These are phyloP conservation scores for Magnaporthiopsis incrustans DNA, from an alignment of 2,329 filamentous ascomycete genomes.

Conservation along the genomic window DNA sequence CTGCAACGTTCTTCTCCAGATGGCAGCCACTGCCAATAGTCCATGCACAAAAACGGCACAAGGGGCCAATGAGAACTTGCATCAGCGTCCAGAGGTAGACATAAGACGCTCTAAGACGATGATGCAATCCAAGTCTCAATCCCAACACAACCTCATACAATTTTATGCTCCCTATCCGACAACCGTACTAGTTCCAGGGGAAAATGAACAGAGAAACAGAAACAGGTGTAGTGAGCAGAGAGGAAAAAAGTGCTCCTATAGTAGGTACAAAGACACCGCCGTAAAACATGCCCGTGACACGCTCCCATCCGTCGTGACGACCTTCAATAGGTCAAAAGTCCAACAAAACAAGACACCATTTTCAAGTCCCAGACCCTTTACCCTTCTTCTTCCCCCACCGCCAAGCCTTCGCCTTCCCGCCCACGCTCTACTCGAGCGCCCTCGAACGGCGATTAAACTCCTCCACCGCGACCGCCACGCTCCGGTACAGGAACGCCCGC, in stretches of 20 bases:
- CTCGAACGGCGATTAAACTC: slow-evolving; percentile 58
- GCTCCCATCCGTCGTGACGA: background rate
- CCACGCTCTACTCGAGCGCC: slow-evolving; percentile 25
- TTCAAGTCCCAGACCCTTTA: background rate
- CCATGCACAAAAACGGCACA: too few species aligned
- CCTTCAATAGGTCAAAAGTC: background rate
- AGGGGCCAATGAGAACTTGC: too few species aligned
- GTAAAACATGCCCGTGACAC: background rate
- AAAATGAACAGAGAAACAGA: background rate
- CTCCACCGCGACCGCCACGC: slow-evolving; percentile 58
- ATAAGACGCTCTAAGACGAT: too few species aligned
- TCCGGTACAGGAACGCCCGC: slow-evolving; percentile 54
- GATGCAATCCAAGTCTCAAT: too few species aligned
- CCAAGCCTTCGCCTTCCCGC: background rate
- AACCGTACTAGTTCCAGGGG: background rate
- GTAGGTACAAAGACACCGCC: background rate
- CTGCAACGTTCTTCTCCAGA: too few species aligned
- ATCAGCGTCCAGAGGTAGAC: too few species aligned
- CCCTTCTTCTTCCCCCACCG: background rate
- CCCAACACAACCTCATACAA: background rate
- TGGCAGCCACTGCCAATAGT: too few species aligned
- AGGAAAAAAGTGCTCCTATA: background rate
- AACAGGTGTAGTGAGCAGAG: background rate
- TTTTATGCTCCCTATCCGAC: background rate
- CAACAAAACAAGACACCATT: too few species aligned